Conservation (phyloP, 208 protist genomes). For the Vickermania ingenoplastis region DNA sequence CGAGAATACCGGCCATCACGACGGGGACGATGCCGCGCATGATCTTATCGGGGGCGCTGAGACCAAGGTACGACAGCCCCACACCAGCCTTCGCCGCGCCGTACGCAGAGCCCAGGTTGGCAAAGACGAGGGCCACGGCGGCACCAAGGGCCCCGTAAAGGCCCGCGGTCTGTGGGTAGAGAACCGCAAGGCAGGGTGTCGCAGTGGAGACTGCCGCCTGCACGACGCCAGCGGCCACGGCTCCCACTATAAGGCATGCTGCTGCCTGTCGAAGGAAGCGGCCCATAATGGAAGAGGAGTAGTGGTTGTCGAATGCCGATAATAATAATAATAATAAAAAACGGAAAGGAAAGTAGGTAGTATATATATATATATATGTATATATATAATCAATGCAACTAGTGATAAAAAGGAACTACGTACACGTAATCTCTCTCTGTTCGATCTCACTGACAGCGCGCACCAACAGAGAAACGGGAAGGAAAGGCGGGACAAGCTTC, state of each 20-base stretch:
- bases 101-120: constrained; percentile 97
- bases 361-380: too few relatives aligned
- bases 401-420: too few relatives aligned
- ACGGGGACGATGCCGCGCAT: constrained; percentile 93
- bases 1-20: constrained; percentile 95
- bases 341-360: too few relatives aligned
- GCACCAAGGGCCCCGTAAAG: constrained; percentile 76
- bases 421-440: too few relatives aligned
- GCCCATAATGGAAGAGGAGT: too few relatives aligned
- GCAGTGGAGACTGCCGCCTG: not conserved
- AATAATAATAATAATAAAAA: too few relatives aligned
- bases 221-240: not conserved
- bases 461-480: too few relatives aligned
- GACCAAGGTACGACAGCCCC: constrained; percentile 95
- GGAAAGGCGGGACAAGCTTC: too few relatives aligned
- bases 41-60: constrained; percentile 93
- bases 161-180: constrained; percentile 76
- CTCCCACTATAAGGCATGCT: not conserved
- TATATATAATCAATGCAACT: too few relatives aligned
- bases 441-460: too few relatives aligned
- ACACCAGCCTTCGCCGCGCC: constrained; percentile 97
- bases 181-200: constrained; percentile 37
- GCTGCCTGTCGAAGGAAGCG: not conserved
- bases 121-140: constrained; percentile 69
- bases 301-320: too few relatives aligned